Base-by-base conservation (phyloP, 1,139 yeast genomes). In the Protomyces arabidopsidicola region DNA sequence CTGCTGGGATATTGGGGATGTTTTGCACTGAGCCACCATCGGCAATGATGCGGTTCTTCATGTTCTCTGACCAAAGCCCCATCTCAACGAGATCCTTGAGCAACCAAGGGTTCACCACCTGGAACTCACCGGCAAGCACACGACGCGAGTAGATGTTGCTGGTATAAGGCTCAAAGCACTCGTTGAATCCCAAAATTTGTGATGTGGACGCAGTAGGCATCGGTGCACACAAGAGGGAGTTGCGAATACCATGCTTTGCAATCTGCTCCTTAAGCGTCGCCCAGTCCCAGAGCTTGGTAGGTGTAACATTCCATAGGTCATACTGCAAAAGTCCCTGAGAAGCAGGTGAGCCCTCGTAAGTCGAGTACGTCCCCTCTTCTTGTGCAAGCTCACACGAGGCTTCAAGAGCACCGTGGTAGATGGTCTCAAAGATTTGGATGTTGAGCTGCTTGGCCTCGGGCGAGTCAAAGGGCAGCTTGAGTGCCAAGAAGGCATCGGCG, bases 121-220 rank as follows among this genome's bases (percentile, higher is more conserved):
- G 96, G 80, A 86, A 89, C 73, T 89, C 96, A 63, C 96, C 96
- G 45, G 96, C 87, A 56, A 87, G 78, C 24, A 88, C 96, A 74
- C 96, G 84, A 73, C 96, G 84, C 59, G 90, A 84, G 77, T 88
- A 89, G 72, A 89, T 86, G 77, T 89, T 89, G 54, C 95, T 88
- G 36, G 96, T 89, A 75, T 85, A 86, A 31, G 97, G 97, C 76
- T 89, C 97, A 75, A 89, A 89, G 75, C 96, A 89, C 75, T 89
- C 97, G 72, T 87, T 90, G 79, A 83, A 86, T 53, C 96, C 97
- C 68, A 89, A 79, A 67, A 89, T 89, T 77, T 89, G 96, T 18
- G 96, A 90, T 1, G 97, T 89, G 2, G 96, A 88, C 1, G 96
- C 96, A 36, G 97, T 89, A 53, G 97, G 97, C 97, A 89, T 89